Evolutionary conservation across 148 eudicot species (phyloP), one percentile per base, ranked within the genome.

Genomic region (Cornus florida): DNA sequence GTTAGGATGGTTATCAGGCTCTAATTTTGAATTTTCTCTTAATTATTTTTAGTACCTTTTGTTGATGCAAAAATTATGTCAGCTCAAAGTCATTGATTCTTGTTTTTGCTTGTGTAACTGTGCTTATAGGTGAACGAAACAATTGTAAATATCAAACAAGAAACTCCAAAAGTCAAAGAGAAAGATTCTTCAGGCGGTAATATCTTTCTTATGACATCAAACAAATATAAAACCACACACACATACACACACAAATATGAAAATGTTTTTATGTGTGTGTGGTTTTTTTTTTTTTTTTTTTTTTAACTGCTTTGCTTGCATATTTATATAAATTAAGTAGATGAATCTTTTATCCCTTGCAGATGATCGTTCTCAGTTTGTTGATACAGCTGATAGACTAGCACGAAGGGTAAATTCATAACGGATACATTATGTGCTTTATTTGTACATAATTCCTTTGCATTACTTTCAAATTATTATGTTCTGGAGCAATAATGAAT

Each of bases 321-420:
- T 6, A 0, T 73, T n/a, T 23, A 35, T 77, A n/a, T 10, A 1
- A 60, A 35, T 50, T 67, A 22, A 71, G 50, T 20, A 24, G 33
- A 35, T 68, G 22, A 59, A 10, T 24, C 16, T 64, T 22, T 77
- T 71, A 65, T 80, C 74, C 66, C 73, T 56, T 79, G 87, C 90
- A 93, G 95, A 82, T 75, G 86, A 75, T 87, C 92, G 73, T 75
- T 78, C 79, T 78, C 85, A 81, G 60, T 76, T 84, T 72, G 85
- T 82, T 81, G 96, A 94, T 77, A 72, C 97, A 80, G 91, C 92
- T 59, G 89, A 91, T 60, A 88, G 82, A 80, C 82, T 82, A 85
- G 86, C 83, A 62, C 88, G 97, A 89, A 89, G 98, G 94, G 98
- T 95, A 86, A 85, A 79, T 74, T 48, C 43, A 11, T 35, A 11